Evolutionary conservation across 495 filamentous ascomycete genomes (phyloP), one percentile per base, ranked within the genome.

Genomic region (Antarctomyces pellizariae): DNA sequence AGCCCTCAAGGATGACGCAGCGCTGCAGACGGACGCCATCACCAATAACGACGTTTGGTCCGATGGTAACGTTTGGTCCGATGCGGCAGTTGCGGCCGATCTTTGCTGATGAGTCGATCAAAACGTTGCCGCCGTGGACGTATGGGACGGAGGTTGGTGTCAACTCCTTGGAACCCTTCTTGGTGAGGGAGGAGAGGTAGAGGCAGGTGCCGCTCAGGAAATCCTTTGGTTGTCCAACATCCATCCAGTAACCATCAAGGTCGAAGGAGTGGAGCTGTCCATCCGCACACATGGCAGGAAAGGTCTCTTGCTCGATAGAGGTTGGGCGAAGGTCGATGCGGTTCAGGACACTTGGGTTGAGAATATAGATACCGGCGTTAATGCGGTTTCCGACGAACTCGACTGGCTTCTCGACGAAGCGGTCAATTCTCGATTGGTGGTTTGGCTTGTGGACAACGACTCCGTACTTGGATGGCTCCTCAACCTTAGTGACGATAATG

Each of bases 171-270:
- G 77, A 76, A 45, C 72, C 71, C 54, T 78, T 86, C 65, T 93
- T 93, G 7, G 83, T 64, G 29, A 99, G 67, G 7, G 77, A 89
- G 13, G 75, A 80, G 26, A 99, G 71, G 56, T 95, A 99, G 26
- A 99, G 66, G 50, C 89, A 99, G 36, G 86, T 95, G 33, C 86
- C 86, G 17, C 70, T 77, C 27, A 99, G 59, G 64, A 99, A 99
- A 47, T 99, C 86, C 56, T 99, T 99, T 29, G 86, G 86, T 50
- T 99, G 86, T 39, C 86, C 86, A 32, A 99, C 83, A 42, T 99
- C 86, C 86, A 99, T 99, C 86, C 86, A 99, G 62, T 91, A 99
- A 36, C 86, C 83, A 37, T 99, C 89, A 19, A 99, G 63, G 49
- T 99, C 86, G 47, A 91, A 93, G 2, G 83, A 93, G 63, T 99